A percentile compares a stretch with the other conserved stretches of the same genome.
Evolutionary conservation across 1,284 basidiomycete genomes (phyloP).

Genomic region (Crucibulum parvulum): DNA sequence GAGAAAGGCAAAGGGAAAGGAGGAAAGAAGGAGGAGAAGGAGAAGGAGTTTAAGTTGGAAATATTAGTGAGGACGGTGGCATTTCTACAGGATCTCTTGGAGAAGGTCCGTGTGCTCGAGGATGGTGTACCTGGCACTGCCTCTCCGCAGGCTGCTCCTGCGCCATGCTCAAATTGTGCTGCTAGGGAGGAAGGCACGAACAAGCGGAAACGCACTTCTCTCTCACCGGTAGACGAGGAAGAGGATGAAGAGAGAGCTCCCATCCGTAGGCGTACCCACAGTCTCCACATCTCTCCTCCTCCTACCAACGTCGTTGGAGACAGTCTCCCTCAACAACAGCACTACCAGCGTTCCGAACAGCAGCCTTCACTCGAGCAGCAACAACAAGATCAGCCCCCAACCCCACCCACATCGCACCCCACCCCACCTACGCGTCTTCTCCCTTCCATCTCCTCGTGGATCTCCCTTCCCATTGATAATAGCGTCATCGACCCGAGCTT

Average conservation of each 20-base stretch:
- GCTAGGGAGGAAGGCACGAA: slow-evolving; percentile 3
- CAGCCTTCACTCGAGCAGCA: too few species aligned
- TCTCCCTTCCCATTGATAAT: slow-evolving; percentile 21
- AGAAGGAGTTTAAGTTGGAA: slow-evolving; percentile 84
- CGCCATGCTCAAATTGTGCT: slow-evolving; percentile 18
- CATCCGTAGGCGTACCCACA: too few species aligned
- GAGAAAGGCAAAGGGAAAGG: slow-evolving; percentile 14
- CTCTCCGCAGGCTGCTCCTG: too few species aligned
- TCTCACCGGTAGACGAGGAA: too few species aligned
- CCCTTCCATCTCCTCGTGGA: slow-evolving; percentile 54
- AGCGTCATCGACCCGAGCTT: slow-evolving; percentile 36
- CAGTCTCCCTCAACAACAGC: too few species aligned
- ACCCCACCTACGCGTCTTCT: slow-evolving; percentile 28
- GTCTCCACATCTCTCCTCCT: too few species aligned
- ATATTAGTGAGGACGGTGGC: slow-evolving; percentile 77
- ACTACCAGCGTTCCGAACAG: too few species aligned
- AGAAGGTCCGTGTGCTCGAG: slow-evolving; percentile 49
- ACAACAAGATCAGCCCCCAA: too few species aligned
- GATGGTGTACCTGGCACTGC: slow-evolving; percentile 3
- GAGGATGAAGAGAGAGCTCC: slow-evolving; percentile 3
- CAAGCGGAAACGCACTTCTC: slow-evolving; percentile 17
- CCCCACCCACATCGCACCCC: background rate
- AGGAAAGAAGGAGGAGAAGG: slow-evolving; percentile 55
- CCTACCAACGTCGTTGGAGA: too few species aligned
- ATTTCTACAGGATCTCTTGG: slow-evolving; percentile 70